These are phyloP conservation scores for Iberis pinnata DNA, from an alignment of 345 rosid genomes.

Conservation along the genomic window DNA sequence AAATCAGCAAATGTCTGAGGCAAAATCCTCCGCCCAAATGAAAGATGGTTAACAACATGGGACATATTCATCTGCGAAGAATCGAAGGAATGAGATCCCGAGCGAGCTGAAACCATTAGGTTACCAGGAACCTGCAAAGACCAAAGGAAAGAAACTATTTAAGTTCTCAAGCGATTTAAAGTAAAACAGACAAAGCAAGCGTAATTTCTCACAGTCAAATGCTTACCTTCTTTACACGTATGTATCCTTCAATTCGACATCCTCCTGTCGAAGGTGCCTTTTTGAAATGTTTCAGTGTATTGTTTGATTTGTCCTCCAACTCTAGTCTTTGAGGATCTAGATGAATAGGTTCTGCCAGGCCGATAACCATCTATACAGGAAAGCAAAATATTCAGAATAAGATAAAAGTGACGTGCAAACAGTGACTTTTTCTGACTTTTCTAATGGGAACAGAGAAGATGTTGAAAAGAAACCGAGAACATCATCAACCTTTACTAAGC, in stretches of 20 bases:
- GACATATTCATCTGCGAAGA: constrained; percentile 90
- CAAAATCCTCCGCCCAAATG: constrained; percentile 67
- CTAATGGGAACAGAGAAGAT: neutral
- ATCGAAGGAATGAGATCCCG: constrained; percentile 93
- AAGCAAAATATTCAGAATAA: constrained; percentile 12
- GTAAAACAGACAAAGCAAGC: constrained; percentile 5
- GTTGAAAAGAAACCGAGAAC: constrained; percentile 17
- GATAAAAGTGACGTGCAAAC: constrained; percentile 3
- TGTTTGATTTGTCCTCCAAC: constrained; percentile 43
- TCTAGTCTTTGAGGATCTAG: constrained; percentile 49
- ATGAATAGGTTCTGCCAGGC: constrained; percentile 58
- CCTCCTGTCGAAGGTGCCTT: constrained; percentile 89
- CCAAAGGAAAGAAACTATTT: neutral
- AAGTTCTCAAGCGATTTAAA: neutral
- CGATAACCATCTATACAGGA: constrained; percentile 70
- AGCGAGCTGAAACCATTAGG: constrained; percentile 81
- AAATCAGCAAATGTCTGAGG: constrained; percentile 55
- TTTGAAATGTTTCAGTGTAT: constrained; percentile 34
- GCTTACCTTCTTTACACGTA: constrained; percentile 86
- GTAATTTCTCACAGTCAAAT: neutral
- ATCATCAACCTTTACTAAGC: constrained; percentile 68
- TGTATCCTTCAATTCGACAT: constrained; percentile 93
- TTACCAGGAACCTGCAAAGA: constrained; percentile 86
- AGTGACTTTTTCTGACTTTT: neutral
- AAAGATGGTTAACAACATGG: constrained; percentile 78